Conservation (phyloP, 1,284 basidiomycete genomes). For the Fomitopsis betulina region DNA sequence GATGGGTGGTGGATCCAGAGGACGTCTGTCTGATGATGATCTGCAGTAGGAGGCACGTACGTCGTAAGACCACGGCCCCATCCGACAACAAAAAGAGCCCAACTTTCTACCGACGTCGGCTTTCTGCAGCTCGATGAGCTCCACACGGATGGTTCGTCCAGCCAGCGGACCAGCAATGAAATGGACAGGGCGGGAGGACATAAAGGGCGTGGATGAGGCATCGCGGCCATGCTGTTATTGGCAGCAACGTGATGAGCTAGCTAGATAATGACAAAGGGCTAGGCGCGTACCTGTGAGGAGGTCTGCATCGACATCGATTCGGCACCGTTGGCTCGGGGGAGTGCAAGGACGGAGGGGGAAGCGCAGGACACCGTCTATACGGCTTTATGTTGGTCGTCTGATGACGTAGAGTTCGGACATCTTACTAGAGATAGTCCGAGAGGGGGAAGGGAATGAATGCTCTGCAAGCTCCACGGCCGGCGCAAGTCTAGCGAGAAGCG, state of each 20-base stretch:
- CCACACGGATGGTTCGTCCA: slow-evolving; percentile 3
- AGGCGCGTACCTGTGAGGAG: too few relatives aligned
- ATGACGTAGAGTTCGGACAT: too few relatives aligned
- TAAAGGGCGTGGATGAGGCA: too few relatives aligned
- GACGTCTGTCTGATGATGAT: slow-evolving; percentile 31
- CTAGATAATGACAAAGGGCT: background rate
- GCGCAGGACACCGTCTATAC: too few relatives aligned
- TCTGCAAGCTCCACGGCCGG: too few relatives aligned
- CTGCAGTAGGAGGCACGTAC: slow-evolving; percentile 20
- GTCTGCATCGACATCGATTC: too few relatives aligned
- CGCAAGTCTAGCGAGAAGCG: too few relatives aligned
- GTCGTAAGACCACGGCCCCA: background rate
- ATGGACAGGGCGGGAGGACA: background rate
- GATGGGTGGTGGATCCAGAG: slow-evolving; percentile 36
- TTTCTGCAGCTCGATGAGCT: slow-evolving; percentile 4
- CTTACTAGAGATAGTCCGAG: too few relatives aligned
- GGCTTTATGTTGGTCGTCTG: too few relatives aligned
- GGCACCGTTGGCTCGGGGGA: too few relatives aligned
- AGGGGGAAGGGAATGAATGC: too few relatives aligned
- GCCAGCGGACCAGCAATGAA: background rate
- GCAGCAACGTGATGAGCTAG: background rate
- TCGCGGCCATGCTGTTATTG: background rate
- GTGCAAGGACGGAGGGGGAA: too few relatives aligned
- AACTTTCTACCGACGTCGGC: slow-evolving; percentile 6
- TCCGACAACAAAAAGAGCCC: background rate